phyloP scores from a whole-genome alignment of 352 stramenopile species.

The Phytophthora tentaculata region DNA sequence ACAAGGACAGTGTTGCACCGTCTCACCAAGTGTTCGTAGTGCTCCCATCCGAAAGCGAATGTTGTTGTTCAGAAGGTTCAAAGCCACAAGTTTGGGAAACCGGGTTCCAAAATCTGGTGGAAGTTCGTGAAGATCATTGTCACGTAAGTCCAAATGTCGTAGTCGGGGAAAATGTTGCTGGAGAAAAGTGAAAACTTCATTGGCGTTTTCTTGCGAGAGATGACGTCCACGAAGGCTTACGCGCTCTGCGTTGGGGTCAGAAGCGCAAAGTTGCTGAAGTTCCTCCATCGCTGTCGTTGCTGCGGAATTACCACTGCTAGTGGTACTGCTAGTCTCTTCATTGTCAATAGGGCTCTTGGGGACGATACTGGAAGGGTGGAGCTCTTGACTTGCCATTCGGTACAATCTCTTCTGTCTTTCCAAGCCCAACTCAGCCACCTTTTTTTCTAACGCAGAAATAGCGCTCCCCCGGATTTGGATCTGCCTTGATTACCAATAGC shows the following conservation, averaged over 20 bases:
- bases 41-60: conserved; percentile 44
- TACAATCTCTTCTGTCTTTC: not conserved
- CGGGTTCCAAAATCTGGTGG: conserved; percentile 45
- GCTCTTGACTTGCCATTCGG: conserved; percentile 24
- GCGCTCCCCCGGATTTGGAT: conserved; percentile 27
- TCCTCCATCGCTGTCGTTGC: conserved; percentile 52
- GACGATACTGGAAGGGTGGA: not conserved
- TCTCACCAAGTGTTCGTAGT: conserved; percentile 47
- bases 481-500: conserved; percentile 1
- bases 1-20: conserved; percentile 48
- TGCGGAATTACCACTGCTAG: conserved; percentile 26
- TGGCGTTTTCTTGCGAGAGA: conserved; percentile 39
- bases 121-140: conserved; percentile 53
- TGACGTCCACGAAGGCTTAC: conserved; percentile 47
- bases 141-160: conserved; percentile 64
- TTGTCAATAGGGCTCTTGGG: conserved; percentile 1
- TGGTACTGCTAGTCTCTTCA: conserved; percentile 32
- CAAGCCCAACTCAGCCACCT: conserved; percentile 4
- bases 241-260: conserved; percentile 45
- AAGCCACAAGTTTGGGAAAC: conserved; percentile 59
- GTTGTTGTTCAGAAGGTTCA: conserved; percentile 64
- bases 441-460: conserved; percentile 39
- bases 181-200: conserved; percentile 43
- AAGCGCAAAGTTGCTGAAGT: conserved; percentile 50
- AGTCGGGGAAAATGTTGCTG: conserved; percentile 48